These are phyloP conservation scores for Perilla frutescens DNA, from an alignment of 257 asterid genomes.

Conservation along the genomic window DNA sequence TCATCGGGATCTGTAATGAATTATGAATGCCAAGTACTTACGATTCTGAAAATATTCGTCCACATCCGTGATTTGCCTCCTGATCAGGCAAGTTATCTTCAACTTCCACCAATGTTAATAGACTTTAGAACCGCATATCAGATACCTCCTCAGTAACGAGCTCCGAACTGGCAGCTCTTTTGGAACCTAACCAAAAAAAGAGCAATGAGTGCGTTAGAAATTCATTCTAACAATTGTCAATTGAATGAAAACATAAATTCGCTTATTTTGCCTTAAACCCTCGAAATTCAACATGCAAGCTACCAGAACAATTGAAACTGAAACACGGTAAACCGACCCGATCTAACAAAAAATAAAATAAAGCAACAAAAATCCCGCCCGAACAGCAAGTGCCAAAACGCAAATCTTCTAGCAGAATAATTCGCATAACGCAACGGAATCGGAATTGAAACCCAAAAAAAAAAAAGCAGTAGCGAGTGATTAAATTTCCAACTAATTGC, in stretches of 20 bases:
- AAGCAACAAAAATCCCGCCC: slow-evolving; percentile 12
- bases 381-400: slow-evolving; percentile 8
- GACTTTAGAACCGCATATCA: slow-evolving; percentile 34
- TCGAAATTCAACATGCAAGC: slow-evolving; percentile 26
- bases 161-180: slow-evolving; percentile 29
- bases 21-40: slow-evolving; percentile 47
- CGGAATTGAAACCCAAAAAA: slow-evolving; percentile 1
- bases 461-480: not conserved
- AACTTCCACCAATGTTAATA: slow-evolving; percentile 33
- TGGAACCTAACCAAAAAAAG: slow-evolving; percentile 31
- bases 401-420: not conserved
- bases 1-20: not conserved
- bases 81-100: slow-evolving; percentile 35
- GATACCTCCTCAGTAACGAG: slow-evolving; percentile 29
- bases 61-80: slow-evolving; percentile 70
- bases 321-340: slow-evolving; percentile 28
- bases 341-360: slow-evolving; percentile 19
- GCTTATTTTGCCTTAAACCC: slow-evolving; percentile 14
- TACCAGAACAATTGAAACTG: not conserved
- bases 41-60: slow-evolving; percentile 96
- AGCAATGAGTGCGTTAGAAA: slow-evolving; percentile 13
- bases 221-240: slow-evolving; percentile 20
- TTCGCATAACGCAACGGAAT: not conserved
- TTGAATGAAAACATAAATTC: not conserved
- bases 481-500: slow-evolving; percentile 1